Percentiles rank a stretch among this genome's conserved stretches.
These are phyloP conservation scores for Alectoria sarmentosa DNA, from an alignment of 495 filamentous ascomycete genomes.

Conservation along the genomic window DNA sequence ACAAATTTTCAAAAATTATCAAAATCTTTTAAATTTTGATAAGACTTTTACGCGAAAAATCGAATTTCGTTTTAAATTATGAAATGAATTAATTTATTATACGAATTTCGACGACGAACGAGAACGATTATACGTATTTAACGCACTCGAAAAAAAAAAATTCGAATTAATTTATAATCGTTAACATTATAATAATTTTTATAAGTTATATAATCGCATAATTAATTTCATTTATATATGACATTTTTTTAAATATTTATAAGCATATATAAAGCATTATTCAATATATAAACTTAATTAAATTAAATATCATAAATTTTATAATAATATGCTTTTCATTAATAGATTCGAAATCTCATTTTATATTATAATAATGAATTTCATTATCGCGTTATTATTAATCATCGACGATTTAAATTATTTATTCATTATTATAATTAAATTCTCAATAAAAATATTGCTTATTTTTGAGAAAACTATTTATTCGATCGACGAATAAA, in stretches of 20 bases:
- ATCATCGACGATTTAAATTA: too few species aligned
- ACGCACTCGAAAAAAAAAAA: not conserved
- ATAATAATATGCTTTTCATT: not conserved
- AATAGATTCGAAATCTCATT: not conserved
- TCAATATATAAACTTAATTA: conserved; percentile 5
- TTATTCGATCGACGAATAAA: not conserved
- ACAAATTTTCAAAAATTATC: not conserved
- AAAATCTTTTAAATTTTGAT: not conserved
- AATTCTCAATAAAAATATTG: not conserved
- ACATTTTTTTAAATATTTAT: not conserved
- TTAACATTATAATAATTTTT: not conserved
- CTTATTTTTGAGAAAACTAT: not conserved
- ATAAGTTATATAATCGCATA: not conserved
- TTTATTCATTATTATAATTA: too few species aligned
- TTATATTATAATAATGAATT: too few species aligned
- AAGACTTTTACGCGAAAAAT: not conserved
- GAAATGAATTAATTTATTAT: too few species aligned
- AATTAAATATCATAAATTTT: not conserved
- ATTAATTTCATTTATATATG: too few species aligned
- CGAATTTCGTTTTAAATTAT: not conserved
- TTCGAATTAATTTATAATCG: not conserved
- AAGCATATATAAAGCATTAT: conserved; percentile 4
- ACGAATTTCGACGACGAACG: not conserved
- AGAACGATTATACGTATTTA: not conserved
- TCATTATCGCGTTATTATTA: too few species aligned